A percentile compares a stretch with the other conserved stretches of the same genome.
These are phyloP conservation scores for Hibiscus tridactylites DNA, from an alignment of 345 rosid genomes.

Conservation along the genomic window DNA sequence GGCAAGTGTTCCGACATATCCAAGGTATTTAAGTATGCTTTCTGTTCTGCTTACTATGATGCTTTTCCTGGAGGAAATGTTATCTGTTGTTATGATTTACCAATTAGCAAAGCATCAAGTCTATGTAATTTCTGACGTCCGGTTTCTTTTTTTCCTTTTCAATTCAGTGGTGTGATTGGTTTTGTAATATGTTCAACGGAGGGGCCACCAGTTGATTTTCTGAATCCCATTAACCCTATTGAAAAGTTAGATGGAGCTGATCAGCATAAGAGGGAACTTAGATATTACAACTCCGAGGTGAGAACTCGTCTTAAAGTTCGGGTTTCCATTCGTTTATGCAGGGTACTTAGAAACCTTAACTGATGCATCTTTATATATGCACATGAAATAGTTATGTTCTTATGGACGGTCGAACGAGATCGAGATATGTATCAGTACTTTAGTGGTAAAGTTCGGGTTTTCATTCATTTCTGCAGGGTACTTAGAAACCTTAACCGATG, in stretches of 20 bases:
- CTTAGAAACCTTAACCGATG: too few relatives aligned
- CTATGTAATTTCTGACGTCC: not conserved
- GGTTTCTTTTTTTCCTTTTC: not conserved
- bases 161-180: conserved; percentile 84
- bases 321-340: not conserved
- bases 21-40: conserved; percentile 43
- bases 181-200: conserved; percentile 74
- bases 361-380: not conserved
- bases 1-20: conserved; percentile 94
- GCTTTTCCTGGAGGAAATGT: not conserved
- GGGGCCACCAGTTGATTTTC: conserved; percentile 76
- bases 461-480: not conserved
- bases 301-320: not conserved
- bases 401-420: too few relatives aligned
- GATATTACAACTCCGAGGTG: conserved; percentile 84
- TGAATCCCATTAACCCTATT: conserved; percentile 79
- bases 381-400: too few relatives aligned
- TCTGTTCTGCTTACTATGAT: too few relatives aligned
- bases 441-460: not conserved
- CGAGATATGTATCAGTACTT: too few relatives aligned
- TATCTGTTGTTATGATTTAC: too few relatives aligned
- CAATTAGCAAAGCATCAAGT: not conserved
- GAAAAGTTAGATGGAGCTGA: conserved; percentile 72
- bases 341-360: too few relatives aligned
- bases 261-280: conserved; percentile 53